Evolutionary conservation across 805 yeast species (phyloP).

Genomic region (Wickerhamomyces silvicola): DNA sequence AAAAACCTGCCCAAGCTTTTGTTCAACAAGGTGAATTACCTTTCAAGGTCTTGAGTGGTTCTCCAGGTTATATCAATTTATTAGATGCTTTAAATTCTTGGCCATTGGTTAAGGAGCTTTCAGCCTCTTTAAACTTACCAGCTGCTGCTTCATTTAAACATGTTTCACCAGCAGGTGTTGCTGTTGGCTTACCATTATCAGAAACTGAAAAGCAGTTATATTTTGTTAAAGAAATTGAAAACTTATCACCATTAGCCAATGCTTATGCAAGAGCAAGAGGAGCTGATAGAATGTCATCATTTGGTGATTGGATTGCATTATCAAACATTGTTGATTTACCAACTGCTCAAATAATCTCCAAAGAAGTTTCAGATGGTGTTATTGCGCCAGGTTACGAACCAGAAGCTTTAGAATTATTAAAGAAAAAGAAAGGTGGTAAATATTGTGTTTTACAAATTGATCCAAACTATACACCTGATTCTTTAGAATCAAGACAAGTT

Average conservation of each 20-base stretch:
- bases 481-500: slow-evolving; percentile 86
- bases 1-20: slow-evolving; percentile 97
- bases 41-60: slow-evolving; percentile 86
- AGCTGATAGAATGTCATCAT: slow-evolving; percentile 99
- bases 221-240: slow-evolving; percentile 91
- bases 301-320: slow-evolving; percentile 97
- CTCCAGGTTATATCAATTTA: slow-evolving; percentile 96
- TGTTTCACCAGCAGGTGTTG: slow-evolving; percentile 98
- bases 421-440: slow-evolving; percentile 94
- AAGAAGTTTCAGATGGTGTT: slow-evolving; percentile 97
- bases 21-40: slow-evolving; percentile 85
- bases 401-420: slow-evolving; percentile 84
- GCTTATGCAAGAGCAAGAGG: slow-evolving; percentile 99
- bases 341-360: slow-evolving; percentile 94
- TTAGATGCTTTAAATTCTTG: slow-evolving; percentile 96
- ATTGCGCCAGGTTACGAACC: slow-evolving; percentile 96
- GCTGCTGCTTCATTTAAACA: slow-evolving; percentile 99
- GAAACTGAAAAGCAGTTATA: slow-evolving; percentile 92
- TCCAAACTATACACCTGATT: slow-evolving; percentile 83
- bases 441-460: slow-evolving; percentile 95
- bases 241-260: slow-evolving; percentile 92
- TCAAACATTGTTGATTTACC: slow-evolving; percentile 94
- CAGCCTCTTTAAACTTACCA: slow-evolving; percentile 89
- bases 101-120: slow-evolving; percentile 96
- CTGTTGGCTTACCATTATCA: slow-evolving; percentile 89